Percentiles rank a stretch among this genome's conserved stretches.
These are phyloP conservation scores for Scalesia atractyloides DNA, from an alignment of 129 eudicot genomes.

Conservation along the genomic window DNA sequence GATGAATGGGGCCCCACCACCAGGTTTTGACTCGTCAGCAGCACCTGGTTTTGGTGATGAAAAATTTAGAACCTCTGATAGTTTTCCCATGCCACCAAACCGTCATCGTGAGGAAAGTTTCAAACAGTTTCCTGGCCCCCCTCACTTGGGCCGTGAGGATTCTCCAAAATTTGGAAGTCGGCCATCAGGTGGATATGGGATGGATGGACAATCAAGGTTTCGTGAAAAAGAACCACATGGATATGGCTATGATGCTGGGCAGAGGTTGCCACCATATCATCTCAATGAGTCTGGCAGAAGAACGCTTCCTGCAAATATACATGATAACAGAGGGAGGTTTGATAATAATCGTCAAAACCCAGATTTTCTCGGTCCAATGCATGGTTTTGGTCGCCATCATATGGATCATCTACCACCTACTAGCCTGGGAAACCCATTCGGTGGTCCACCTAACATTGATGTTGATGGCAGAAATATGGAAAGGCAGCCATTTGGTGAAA, in stretches of 20 bases:
- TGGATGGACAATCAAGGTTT: conserved; percentile 47
- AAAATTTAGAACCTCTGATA: conserved; percentile 42
- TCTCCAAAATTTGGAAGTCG: conserved; percentile 41
- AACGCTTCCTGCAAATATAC: conserved; percentile 35
- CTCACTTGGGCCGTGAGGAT: conserved; percentile 41
- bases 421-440: conserved; percentile 69
- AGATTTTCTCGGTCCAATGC: conserved; percentile 53
- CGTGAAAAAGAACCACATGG: conserved; percentile 57
- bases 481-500: conserved; percentile 53
- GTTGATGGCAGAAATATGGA: conserved; percentile 56
- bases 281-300: conserved; percentile 47
- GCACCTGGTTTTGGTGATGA: conserved; percentile 49
- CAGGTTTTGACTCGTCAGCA: conserved; percentile 42
- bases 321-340: conserved; percentile 46
- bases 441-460: conserved; percentile 48
- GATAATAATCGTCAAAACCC: conserved; percentile 36
- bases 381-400: conserved; percentile 61
- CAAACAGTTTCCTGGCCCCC: conserved; percentile 47
- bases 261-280: conserved; percentile 49
- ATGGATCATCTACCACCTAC: conserved; percentile 52
- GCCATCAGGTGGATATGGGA: conserved; percentile 35
- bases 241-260: conserved; percentile 42
- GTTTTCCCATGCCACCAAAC: conserved; percentile 34
- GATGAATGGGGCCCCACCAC: conserved; percentile 46
- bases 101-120: conserved; percentile 37